Evolutionary conservation across 495 filamentous ascomycete species (phyloP).

Genomic region (Trichoderma parareesei): DNA sequence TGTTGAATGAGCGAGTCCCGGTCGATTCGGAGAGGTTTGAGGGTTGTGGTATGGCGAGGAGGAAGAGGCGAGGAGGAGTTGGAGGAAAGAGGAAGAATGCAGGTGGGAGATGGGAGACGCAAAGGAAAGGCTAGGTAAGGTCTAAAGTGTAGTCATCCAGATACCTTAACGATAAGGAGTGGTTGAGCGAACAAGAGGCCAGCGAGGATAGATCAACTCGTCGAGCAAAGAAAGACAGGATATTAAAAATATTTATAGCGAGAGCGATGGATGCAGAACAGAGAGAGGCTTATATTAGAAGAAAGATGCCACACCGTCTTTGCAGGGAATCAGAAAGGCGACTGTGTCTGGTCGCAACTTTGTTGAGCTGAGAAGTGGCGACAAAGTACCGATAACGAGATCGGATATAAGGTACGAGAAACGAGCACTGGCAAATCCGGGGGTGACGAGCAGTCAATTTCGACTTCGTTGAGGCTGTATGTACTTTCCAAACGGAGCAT

Average conservation of each 20-base stretch:
- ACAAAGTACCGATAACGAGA: no score
- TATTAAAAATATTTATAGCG: background rate
- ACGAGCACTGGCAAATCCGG: no score
- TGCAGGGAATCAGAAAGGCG: no score
- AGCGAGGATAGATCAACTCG: background rate
- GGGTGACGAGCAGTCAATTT: no score
- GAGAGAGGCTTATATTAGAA: no score
- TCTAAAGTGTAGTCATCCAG: background rate
- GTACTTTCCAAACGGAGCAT: no score
- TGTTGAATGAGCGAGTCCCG: conserved; percentile 26
- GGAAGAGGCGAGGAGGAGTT: background rate
- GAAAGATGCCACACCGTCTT: no score
- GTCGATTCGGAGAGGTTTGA: background rate
- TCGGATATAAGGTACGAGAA: no score
- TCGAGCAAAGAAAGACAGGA: background rate
- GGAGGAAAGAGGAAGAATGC: background rate
- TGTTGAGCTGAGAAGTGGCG: no score
- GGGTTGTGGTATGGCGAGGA: background rate
- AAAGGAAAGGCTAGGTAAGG: background rate
- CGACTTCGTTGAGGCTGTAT: no score
- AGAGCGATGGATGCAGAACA: background rate
- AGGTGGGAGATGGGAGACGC: background rate
- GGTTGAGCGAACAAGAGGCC: background rate
- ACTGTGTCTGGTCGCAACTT: no score
- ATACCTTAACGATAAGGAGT: conserved; percentile 4